Evolutionary conservation across 306 rosid genomes (phyloP).

Genomic region (Casuarina cunninghamiana): DNA sequence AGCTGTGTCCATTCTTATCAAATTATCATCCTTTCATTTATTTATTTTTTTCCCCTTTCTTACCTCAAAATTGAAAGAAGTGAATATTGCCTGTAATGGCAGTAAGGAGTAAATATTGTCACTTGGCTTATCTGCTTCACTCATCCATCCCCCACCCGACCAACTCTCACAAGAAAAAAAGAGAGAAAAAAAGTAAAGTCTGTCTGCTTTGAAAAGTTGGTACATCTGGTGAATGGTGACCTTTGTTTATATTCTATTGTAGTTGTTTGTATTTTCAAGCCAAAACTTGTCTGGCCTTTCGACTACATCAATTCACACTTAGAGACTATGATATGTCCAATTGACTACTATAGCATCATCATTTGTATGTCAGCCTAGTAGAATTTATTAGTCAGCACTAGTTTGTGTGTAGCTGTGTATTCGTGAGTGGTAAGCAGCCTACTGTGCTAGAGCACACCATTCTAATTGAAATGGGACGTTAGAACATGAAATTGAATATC

Average conservation of each 20-base stretch:
- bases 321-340: neutral
- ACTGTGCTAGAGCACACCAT: neutral
- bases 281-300: neutral
- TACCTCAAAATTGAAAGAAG: neutral
- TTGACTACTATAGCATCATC: neutral
- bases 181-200: neutral
- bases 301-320: neutral
- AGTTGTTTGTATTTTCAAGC: neutral
- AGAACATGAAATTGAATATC: too few relatives aligned
- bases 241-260: neutral
- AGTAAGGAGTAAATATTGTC: neutral
- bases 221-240: neutral
- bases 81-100: neutral
- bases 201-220: neutral
- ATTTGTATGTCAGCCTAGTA: neutral
- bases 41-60: too few relatives aligned
- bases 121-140: constrained; percentile 2
- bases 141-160: neutral
- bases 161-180: neutral
- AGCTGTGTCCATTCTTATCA: constrained; percentile 12
- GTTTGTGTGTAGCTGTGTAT: neutral
- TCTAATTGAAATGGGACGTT: neutral
- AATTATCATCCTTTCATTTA: neutral
- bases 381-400: neutral
- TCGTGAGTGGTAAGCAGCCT: neutral